Base-by-base conservation (phyloP, 371 early-diverging fungal genomes). In the Mortierella sp. region DNA sequence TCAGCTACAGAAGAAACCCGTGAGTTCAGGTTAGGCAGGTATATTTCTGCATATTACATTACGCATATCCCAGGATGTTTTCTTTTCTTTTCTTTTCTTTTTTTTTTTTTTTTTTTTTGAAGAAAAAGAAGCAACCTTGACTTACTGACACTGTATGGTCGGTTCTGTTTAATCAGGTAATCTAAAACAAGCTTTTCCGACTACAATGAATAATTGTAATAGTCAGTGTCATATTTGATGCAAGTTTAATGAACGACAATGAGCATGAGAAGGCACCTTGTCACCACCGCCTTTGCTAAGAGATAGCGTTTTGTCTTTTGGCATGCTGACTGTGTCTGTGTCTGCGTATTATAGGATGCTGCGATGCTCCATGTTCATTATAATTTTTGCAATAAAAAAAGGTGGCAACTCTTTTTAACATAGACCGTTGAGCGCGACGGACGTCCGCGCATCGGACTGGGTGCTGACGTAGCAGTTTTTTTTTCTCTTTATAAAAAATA, bases 71-170 rank as follows among this genome's bases (percentile, higher is more conserved):
- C 28, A 28, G 28, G 28, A 1, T 28, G 28, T 28, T 28, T n/a
- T n/a, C n/a, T n/a, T n/a, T n/a, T n/a, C n/a, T n/a, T n/a, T n/a
- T n/a, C n/a, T n/a, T n/a, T n/a, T n/a, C n/a, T n/a, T n/a, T n/a
- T n/a, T n/a, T n/a, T n/a, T n/a, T n/a, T n/a, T n/a, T n/a, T n/a
- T n/a, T n/a, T n/a, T n/a, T 28, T 7, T 57, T 0, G 41, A 9
- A 43, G 24, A 0, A 47, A 47, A 33, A 13, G 24, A 43, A 2
- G 19, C 4, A 32, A 4, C 15, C 4, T 24, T 4, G 8, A 66
- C 75, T 67, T 71, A 80, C 80, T 74, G 62, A 74, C 40, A 22
- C 80, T 71, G 40, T 74, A 80, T 2, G 80, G 80, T 13, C 80
- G 50, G 48, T 80, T 80, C 24, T 80, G 80, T 36, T 74, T 80